Conservation (phyloP, 768 basidiomycete genomes). For the Phanerodontia chrysosporium region DNA sequence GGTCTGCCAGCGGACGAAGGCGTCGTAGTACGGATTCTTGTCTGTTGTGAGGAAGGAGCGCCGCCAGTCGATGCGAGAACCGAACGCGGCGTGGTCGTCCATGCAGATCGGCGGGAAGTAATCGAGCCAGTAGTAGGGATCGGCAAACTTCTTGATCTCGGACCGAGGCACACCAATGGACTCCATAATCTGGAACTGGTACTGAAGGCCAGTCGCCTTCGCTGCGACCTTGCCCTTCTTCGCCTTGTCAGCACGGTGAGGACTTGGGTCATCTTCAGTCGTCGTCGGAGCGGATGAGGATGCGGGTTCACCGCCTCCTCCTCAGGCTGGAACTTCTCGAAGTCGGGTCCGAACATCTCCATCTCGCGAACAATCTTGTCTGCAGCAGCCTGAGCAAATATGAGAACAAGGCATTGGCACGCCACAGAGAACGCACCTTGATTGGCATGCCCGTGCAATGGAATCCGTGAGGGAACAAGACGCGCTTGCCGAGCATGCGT, state of each 20-base stretch:
- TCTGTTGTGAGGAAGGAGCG: constrained; percentile 92
- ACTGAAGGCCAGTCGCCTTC: constrained; percentile 89
- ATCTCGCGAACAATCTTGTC: constrained; percentile 98
- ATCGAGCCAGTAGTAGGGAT: constrained; percentile 88
- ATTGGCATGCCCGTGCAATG: constrained; percentile 99
- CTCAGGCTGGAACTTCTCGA: constrained; percentile 59
- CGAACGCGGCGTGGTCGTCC: constrained; percentile 78
- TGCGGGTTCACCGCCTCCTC: constrained; percentile 36
- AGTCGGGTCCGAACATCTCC: constrained; percentile 89
- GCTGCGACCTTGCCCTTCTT: constrained; percentile 95
- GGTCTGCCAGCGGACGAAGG: constrained; percentile 97
- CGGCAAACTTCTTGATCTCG: constrained; percentile 95
- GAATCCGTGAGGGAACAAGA: constrained; percentile 95
- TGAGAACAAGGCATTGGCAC: background rate
- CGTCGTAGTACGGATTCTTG: constrained; percentile 94
- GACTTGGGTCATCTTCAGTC: constrained; percentile 34
- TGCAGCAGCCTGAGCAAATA: constrained; percentile 67
- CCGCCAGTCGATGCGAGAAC: constrained; percentile 98
- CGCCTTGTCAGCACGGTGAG: constrained; percentile 61
- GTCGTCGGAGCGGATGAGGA: constrained; percentile 33
- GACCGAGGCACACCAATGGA: constrained; percentile 82
- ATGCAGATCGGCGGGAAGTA: constrained; percentile 96
- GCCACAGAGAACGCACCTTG: constrained; percentile 61
- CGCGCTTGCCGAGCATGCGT: constrained; percentile 90
- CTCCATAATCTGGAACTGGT: constrained; percentile 99